phyloP scores from a whole-genome alignment of 768 basidiomycete genomes.

The Termitomyces bulborhizus region DNA sequence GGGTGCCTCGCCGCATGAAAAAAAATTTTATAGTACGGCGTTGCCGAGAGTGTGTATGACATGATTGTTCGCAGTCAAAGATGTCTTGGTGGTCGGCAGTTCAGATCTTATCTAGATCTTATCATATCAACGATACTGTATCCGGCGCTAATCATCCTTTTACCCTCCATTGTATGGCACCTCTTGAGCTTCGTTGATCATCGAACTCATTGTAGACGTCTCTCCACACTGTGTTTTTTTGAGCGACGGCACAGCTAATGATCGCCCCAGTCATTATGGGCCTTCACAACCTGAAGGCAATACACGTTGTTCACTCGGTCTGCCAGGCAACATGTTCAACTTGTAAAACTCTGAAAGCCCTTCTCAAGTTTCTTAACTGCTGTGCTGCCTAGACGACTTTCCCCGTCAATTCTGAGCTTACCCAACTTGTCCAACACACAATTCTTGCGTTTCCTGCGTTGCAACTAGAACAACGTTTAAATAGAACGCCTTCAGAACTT shows the following conservation, averaged over 20 bases:
- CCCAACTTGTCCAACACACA: neutral
- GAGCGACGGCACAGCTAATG: too few species aligned
- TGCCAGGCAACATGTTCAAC: neutral
- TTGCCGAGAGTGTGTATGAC: slow-evolving; percentile 48
- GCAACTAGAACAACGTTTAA: neutral
- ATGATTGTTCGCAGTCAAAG: neutral
- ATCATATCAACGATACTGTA: neutral
- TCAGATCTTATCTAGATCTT: neutral
- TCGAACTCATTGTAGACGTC: too few species aligned
- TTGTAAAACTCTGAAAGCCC: neutral
- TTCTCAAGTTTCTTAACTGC: too few species aligned
- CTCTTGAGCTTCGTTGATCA: too few species aligned
- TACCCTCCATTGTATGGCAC: too few species aligned
- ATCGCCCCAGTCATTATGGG: too few species aligned
- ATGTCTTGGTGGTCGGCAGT: too few species aligned
- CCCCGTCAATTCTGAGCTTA: neutral
- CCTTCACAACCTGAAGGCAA: neutral
- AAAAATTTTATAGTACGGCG: slow-evolving; percentile 68
- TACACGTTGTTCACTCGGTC: neutral
- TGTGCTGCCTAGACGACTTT: neutral
- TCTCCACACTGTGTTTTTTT: too few species aligned
- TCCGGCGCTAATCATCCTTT: too few species aligned
- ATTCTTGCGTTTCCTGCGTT: neutral
- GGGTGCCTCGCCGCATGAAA: slow-evolving; percentile 81
- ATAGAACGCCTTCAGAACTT: neutral